Conservation (phyloP, 306 rosid species). For the Glycine tomentella region DNA sequence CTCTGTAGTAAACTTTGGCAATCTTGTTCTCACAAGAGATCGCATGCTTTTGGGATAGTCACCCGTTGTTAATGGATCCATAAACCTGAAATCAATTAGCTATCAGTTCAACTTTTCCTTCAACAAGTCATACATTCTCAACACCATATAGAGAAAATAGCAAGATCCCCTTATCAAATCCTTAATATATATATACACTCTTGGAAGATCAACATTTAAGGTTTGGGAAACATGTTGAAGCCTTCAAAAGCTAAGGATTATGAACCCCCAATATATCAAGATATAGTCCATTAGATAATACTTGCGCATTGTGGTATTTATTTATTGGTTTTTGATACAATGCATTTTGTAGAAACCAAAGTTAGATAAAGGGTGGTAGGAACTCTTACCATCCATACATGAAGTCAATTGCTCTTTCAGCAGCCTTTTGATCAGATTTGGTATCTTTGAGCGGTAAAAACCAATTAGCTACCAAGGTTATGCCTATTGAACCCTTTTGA, state of each 20-base stretch:
- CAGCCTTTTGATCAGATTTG: background rate
- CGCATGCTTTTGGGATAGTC: constrained; percentile 68
- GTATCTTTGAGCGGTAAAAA: background rate
- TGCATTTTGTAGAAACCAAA: background rate
- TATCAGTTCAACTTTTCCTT: background rate
- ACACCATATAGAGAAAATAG: background rate
- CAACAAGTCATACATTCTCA: background rate
- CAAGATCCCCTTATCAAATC: background rate
- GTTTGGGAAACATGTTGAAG: background rate
- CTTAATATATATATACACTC: background rate
- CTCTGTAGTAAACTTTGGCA: constrained; percentile 54
- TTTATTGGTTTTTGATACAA: background rate
- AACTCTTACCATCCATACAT: constrained; percentile 8
- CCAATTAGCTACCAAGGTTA: background rate
- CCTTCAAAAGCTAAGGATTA: background rate
- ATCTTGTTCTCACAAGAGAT: constrained; percentile 49
- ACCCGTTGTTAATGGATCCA: constrained; percentile 60
- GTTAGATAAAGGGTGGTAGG: background rate
- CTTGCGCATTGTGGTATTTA: background rate
- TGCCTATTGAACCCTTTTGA: background rate
- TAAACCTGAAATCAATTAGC: constrained; percentile 44
- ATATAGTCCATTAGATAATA: background rate
- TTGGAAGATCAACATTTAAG: no score
- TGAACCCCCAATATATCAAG: background rate
- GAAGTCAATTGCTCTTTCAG: background rate